phyloP scores from a whole-genome alignment of 176 grass and related monocot species.

The Avena insularis region DNA sequence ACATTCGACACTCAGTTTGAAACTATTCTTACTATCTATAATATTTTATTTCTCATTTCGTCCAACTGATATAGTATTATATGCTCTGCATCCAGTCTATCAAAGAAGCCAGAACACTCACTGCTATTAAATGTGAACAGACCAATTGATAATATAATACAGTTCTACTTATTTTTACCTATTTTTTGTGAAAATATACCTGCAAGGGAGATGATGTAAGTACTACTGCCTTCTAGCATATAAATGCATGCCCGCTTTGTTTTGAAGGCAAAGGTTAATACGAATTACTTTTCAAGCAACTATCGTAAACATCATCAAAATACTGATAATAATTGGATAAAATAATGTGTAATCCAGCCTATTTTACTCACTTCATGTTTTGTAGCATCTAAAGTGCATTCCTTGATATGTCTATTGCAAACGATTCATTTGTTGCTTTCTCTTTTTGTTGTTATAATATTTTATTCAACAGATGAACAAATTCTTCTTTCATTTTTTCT shows the following conservation, averaged over 20 bases:
- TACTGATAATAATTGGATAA: background rate
- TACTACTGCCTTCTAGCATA: background rate
- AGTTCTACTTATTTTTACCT: too few relatives aligned
- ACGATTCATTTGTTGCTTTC: background rate
- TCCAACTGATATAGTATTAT: too few relatives aligned
- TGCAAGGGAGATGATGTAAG: slow-evolving; percentile 40
- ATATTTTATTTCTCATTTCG: too few relatives aligned
- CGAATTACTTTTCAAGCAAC: background rate
- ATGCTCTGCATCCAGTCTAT: too few relatives aligned
- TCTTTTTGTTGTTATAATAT: background rate
- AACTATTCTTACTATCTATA: too few relatives aligned
- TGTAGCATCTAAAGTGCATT: background rate
- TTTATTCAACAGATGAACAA: background rate
- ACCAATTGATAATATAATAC: too few relatives aligned
- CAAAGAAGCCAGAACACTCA: too few relatives aligned
- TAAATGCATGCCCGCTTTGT: background rate
- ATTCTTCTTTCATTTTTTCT: background rate
- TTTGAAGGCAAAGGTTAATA: background rate
- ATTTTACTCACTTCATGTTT: too few relatives aligned
- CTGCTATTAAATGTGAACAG: too few relatives aligned
- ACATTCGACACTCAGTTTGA: too few relatives aligned
- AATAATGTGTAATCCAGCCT: background rate
- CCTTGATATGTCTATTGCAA: background rate
- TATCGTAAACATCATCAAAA: background rate
- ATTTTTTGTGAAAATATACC: slow-evolving; percentile 57